These are phyloP conservation scores for Alloascoidea hylecoeti DNA, from an alignment of 805 yeast genomes.

Conservation along the genomic window DNA sequence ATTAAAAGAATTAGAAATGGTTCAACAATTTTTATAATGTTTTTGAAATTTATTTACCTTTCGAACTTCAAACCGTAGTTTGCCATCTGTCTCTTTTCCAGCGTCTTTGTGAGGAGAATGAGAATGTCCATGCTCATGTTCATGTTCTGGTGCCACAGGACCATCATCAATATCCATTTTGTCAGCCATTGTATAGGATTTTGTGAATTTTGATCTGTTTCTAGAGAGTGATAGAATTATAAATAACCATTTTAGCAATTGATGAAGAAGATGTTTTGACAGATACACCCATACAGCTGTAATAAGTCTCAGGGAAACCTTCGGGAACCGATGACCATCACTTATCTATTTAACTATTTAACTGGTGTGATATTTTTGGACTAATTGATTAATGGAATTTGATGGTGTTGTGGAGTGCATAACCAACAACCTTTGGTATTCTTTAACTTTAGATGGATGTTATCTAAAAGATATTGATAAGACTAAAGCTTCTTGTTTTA, in stretches of 20 bases:
- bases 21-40: not conserved
- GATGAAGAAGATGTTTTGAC: too few relatives aligned
- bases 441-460: not conserved
- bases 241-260: too few relatives aligned
- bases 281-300: too few relatives aligned
- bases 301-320: too few relatives aligned
- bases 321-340: too few relatives aligned
- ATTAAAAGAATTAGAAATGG: not conserved
- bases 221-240: too few relatives aligned
- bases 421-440: not conserved
- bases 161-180: not conserved
- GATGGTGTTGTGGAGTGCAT: slow-evolving; percentile 1
- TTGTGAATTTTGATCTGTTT: too few relatives aligned
- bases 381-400: too few relatives aligned
- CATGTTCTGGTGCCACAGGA: not conserved
- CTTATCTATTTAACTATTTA: too few relatives aligned
- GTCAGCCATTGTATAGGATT: too few relatives aligned
- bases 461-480: not conserved
- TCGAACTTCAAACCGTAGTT: slow-evolving; percentile 80
- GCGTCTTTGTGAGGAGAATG: not conserved
- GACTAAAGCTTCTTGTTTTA: not conserved
- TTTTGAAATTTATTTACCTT: slow-evolving; percentile 23
- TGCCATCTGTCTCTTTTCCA: slow-evolving; percentile 11
- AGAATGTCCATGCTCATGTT: not conserved
- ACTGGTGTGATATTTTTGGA: too few relatives aligned